Evolutionary conservation across 345 rosid genomes (phyloP), one percentile per base, ranked within the genome.

Genomic region (Arabis hirsuta): DNA sequence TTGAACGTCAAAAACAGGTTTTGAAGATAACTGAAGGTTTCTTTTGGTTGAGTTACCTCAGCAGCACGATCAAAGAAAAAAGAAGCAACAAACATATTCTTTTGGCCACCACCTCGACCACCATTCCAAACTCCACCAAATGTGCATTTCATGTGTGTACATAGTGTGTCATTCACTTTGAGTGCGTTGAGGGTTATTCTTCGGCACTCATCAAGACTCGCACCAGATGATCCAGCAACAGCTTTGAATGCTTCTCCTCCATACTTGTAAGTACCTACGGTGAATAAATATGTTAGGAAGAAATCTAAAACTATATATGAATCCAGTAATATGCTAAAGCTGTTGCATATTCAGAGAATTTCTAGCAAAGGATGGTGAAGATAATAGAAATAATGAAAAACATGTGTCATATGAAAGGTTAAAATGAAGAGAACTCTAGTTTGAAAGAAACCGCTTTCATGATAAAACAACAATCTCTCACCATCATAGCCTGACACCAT

Each of bases 41-140:
- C 19, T 46, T 36, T 48, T 12, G n/a, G 67, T 42, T 70, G 6
- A 5, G n/a, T 42, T 84, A 95, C 99, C 99, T 91, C 89, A 46
- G 96, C 96, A 76, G 99, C 99, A 74, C 96, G 85, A 81, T 95
- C 99, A 38, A 82, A 95, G 89, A 95, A 95, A 76, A 95, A 95
- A 0, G 98, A 95, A 44, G 99, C 97, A 46, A 95, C 91, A 66
- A 95, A 91, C 67, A 95, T 74, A 73, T 90, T 85, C 82, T 86
- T 91, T 71, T 90, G 98, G 27, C 99, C 99, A 85, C 91, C 98
- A 56, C 99, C 98, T n/a, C 96, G 87, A 56, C 99, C 99, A 39
- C 99, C 99, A 70, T 91, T 95, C 99, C 99, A 95, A 46, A 95
- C 68, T 46, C 99, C 99, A 36, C 96, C 96, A 19, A 95, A 95